phyloP scores from a whole-genome alignment of 441 rosid species.

The Syzygium malaccense region DNA sequence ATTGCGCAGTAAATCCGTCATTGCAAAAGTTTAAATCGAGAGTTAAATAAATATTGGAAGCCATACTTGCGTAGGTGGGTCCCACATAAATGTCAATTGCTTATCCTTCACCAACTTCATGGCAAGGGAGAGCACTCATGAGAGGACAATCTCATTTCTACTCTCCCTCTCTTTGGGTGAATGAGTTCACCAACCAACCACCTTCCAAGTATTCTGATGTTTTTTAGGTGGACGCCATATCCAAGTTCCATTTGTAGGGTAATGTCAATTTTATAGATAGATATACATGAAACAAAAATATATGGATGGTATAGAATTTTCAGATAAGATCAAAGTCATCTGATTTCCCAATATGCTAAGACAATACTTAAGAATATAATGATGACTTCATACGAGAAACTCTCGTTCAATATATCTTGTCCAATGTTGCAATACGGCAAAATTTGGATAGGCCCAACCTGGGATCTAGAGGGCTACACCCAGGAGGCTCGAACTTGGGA shows the following conservation, averaged over 20 bases:
- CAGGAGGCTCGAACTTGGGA: no score
- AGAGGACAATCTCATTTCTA: no score
- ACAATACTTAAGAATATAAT: neutral
- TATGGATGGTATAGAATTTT: neutral
- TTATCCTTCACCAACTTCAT: neutral
- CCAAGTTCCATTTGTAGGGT: neutral
- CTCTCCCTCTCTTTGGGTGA: no score
- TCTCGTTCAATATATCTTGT: neutral
- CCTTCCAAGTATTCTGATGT: neutral
- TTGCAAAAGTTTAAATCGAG: neutral
- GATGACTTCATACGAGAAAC: neutral
- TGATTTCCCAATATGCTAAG: neutral
- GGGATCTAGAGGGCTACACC: no score
- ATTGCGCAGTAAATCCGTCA: neutral
- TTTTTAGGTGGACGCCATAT: neutral
- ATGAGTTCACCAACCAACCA: neutral
- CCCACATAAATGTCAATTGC: neutral
- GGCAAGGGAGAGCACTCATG: neutral
- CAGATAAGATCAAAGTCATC: neutral
- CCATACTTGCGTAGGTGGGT: neutral
- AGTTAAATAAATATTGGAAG: neutral
- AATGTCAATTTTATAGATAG: neutral
- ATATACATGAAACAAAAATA: no score
- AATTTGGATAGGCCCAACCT: no score
- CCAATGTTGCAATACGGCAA: no score